Evolutionary conservation across 2,329 filamentous ascomycete genomes (phyloP).

Genomic region (Beauveria pseudobassiana): DNA sequence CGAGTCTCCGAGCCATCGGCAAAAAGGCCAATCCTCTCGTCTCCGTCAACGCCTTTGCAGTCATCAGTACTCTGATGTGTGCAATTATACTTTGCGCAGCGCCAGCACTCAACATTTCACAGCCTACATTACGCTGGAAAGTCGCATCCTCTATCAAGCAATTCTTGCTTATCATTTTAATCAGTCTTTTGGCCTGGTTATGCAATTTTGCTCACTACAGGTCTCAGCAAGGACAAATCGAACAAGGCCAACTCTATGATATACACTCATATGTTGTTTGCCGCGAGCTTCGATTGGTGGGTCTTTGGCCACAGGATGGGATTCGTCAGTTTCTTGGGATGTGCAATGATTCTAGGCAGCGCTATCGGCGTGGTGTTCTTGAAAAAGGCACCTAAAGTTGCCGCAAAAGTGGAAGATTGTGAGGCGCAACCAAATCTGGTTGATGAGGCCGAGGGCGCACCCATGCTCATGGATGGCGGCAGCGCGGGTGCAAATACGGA

Average conservation of each 20-base stretch:
- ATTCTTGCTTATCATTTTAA: conserved; percentile 59
- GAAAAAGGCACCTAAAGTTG: conserved; percentile 28
- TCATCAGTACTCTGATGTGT: conserved; percentile 62
- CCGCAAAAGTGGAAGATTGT: conserved; percentile 23
- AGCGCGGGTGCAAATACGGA: conserved; percentile 21
- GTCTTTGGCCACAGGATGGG: conserved; percentile 46
- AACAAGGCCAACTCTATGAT: conserved; percentile 51
- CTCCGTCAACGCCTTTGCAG: conserved; percentile 76
- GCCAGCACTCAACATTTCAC: conserved; percentile 35
- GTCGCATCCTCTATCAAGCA: conserved; percentile 38
- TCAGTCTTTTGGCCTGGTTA: conserved; percentile 69
- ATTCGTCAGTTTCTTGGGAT: conserved; percentile 41
- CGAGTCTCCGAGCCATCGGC: conserved; percentile 71
- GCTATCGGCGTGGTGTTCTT: conserved; percentile 43
- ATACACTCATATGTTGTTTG: conserved; percentile 52
- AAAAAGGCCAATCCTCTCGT: conserved; percentile 74
- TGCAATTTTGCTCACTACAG: conserved; percentile 83
- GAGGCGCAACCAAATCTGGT: conserved; percentile 25
- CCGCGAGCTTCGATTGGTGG: conserved; percentile 43
- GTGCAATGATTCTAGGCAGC: conserved; percentile 44
- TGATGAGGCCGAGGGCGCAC: conserved; percentile 29
- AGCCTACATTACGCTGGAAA: conserved; percentile 38
- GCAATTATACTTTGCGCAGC: conserved; percentile 48
- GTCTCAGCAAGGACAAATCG: conserved; percentile 62
- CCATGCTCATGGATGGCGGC: conserved; percentile 29